Percentiles rank a stretch among this genome's conserved stretches.
Conservation (phyloP, 768 basidiomycete species). For the Kondoa malvinella region DNA sequence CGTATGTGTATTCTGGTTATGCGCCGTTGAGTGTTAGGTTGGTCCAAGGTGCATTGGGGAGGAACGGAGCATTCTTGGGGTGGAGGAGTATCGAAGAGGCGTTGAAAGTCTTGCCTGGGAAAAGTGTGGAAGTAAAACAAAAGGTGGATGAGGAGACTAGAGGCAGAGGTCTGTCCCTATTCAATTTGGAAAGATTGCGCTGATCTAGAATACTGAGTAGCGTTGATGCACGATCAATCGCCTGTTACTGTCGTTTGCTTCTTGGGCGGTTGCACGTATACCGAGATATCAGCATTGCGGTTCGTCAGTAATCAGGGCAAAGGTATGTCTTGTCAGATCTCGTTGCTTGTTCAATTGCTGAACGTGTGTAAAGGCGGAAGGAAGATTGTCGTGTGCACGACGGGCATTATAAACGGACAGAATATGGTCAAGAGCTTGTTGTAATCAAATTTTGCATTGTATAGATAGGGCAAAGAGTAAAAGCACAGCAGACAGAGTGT, state of each 20-base stretch:
- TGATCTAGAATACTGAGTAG: neutral
- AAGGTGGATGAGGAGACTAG: constrained; percentile 19
- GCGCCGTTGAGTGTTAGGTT: constrained; percentile 82
- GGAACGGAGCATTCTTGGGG: constrained; percentile 52
- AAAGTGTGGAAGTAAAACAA: constrained; percentile 57
- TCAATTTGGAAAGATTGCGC: constrained; percentile 7
- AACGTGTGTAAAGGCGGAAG: constrained; percentile 12
- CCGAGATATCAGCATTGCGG: constrained; percentile 84
- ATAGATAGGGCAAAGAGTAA: neutral
- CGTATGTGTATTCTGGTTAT: constrained; percentile 91
- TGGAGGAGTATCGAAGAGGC: constrained; percentile 98
- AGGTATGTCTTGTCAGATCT: neutral
- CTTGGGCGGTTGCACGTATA: constrained; percentile 90
- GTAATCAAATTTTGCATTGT: neutral
- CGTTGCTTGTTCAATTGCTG: neutral
- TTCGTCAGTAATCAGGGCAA: constrained; percentile 47
- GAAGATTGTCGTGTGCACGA: constrained; percentile 20
- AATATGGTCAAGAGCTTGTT: constrained; percentile 15
- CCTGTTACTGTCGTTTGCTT: constrained; percentile 89
- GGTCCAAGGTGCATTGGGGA: constrained; percentile 55
- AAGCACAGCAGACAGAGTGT: too few relatives aligned
- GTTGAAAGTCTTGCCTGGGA: constrained; percentile 61
- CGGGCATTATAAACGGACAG: constrained; percentile 22
- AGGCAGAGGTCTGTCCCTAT: constrained; percentile 8
- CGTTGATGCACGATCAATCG: constrained; percentile 39